A percentile compares a stretch with the other conserved stretches of the same genome.
These are phyloP conservation scores for Stylosanthes scabra DNA, from an alignment of 331 rosid species.

Conservation along the genomic window DNA sequence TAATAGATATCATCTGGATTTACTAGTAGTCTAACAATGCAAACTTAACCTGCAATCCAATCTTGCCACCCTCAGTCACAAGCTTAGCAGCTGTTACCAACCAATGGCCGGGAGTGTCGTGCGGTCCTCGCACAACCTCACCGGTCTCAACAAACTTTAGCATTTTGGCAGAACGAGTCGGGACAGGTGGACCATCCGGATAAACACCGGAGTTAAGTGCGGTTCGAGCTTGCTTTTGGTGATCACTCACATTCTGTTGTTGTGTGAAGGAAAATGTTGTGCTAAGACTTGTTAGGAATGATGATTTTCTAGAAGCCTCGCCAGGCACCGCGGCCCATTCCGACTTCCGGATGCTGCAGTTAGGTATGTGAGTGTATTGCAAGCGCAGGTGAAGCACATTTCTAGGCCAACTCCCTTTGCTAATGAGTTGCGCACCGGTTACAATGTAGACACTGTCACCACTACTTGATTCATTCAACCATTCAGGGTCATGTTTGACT, in stretches of 20 bases:
- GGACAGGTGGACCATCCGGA: constrained; percentile 79
- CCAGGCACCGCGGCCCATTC: constrained; percentile 75
- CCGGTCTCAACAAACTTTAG: constrained; percentile 69
- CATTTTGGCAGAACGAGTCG: constrained; percentile 57
- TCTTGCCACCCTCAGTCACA: constrained; percentile 70
- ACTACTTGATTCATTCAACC: constrained; percentile 55
- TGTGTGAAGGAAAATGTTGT: constrained; percentile 83
- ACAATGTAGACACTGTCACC: constrained; percentile 74
- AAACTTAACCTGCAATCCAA: constrained; percentile 80
- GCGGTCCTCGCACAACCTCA: constrained; percentile 81
- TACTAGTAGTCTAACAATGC: constrained; percentile 75
- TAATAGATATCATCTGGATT: constrained; percentile 8
- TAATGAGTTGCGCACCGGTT: constrained; percentile 76
- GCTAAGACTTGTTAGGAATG: constrained; percentile 71
- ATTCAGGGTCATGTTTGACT: constrained; percentile 76
- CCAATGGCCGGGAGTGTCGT: constrained; percentile 87
- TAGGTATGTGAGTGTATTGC: constrained; percentile 60
- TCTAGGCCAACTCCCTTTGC: constrained; percentile 80
- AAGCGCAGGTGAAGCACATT: constrained; percentile 80
- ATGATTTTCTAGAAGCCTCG: constrained; percentile 66
- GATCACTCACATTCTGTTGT: constrained; percentile 50
- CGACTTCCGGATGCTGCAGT: constrained; percentile 64
- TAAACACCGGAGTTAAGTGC: constrained; percentile 81
- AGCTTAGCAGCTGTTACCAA: constrained; percentile 81
- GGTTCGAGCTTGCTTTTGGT: constrained; percentile 62